Conservation (phyloP, 2,329 filamentous ascomycete species). For the Colletotrichum phormii region DNA sequence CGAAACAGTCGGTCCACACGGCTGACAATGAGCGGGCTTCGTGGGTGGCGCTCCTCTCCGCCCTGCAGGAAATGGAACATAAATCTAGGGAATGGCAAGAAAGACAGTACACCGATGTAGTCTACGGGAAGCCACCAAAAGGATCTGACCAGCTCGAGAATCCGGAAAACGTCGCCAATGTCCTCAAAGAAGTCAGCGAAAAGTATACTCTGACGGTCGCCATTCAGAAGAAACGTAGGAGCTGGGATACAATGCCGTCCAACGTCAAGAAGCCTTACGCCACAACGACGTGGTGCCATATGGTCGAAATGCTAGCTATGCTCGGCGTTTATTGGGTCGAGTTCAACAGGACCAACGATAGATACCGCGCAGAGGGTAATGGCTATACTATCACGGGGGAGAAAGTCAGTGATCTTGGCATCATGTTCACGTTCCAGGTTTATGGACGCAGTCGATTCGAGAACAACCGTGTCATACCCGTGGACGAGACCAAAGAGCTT, state of each 20-base stretch:
- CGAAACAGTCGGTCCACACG: constrained; percentile 55
- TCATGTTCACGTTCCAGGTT: constrained; percentile 66
- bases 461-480: constrained; percentile 64
- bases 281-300: constrained; percentile 66
- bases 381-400: constrained; percentile 63
- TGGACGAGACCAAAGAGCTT: constrained; percentile 64
- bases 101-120: constrained; percentile 42
- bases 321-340: constrained; percentile 70
- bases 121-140: constrained; percentile 11
- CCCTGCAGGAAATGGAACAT: constrained; percentile 62
- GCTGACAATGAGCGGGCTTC: constrained; percentile 68
- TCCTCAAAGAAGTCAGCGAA: constrained; percentile 28
- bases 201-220: constrained; percentile 58
- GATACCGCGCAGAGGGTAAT: constrained; percentile 67
- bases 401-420: constrained; percentile 60
- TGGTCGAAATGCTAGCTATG: constrained; percentile 65
- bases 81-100: constrained; percentile 61
- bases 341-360: constrained; percentile 63
- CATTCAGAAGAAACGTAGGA: constrained; percentile 58
- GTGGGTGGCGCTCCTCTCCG: constrained; percentile 63
- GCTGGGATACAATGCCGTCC: constrained; percentile 65
- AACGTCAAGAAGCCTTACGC: constrained; percentile 61
- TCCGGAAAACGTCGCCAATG: background rate
- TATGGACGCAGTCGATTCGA: constrained; percentile 61
- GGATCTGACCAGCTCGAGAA: background rate